Percentiles rank a stretch among this genome's conserved stretches.
phyloP scores from a whole-genome alignment of 2,329 filamentous ascomycete species.

The Truncatella angustata region DNA sequence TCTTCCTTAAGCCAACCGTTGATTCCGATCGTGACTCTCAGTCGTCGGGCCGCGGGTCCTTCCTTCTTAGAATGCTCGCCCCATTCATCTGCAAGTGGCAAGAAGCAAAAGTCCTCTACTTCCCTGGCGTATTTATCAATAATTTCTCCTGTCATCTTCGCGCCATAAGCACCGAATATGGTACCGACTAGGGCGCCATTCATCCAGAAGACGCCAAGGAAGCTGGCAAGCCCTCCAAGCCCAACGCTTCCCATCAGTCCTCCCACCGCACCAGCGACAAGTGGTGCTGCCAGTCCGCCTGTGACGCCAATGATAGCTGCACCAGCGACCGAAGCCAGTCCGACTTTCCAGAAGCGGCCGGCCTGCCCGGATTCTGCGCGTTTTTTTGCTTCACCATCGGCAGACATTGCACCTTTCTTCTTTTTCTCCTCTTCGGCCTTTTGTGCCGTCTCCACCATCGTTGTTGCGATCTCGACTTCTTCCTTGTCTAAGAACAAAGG shows the following conservation, averaged over 20 bases:
- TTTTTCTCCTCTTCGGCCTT: slow-evolving; percentile 37
- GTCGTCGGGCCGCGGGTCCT: slow-evolving; percentile 39
- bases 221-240: slow-evolving; percentile 80
- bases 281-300: slow-evolving; percentile 83
- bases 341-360: slow-evolving; percentile 83
- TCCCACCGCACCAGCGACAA: slow-evolving; percentile 83
- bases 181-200: slow-evolving; percentile 83
- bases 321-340: slow-evolving; percentile 82
- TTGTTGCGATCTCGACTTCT: slow-evolving; percentile 74
- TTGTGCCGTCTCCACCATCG: slow-evolving; percentile 67
- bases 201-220: slow-evolving; percentile 82
- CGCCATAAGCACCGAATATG: slow-evolving; percentile 86
- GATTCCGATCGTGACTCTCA: slow-evolving; percentile 81
- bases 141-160: slow-evolving; percentile 75
- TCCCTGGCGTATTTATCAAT: slow-evolving; percentile 86
- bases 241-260: slow-evolving; percentile 83
- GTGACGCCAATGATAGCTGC: slow-evolving; percentile 90
- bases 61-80: slow-evolving; percentile 30
- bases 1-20: slow-evolving; percentile 81
- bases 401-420: slow-evolving; percentile 56
- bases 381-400: slow-evolving; percentile 73
- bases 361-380: slow-evolving; percentile 68
- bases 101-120: slow-evolving; percentile 77
- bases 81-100: slow-evolving; percentile 62
- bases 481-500: slow-evolving; percentile 62